phyloP scores from a whole-genome alignment of 306 rosid genomes.

The Mimosa bimucronata region DNA sequence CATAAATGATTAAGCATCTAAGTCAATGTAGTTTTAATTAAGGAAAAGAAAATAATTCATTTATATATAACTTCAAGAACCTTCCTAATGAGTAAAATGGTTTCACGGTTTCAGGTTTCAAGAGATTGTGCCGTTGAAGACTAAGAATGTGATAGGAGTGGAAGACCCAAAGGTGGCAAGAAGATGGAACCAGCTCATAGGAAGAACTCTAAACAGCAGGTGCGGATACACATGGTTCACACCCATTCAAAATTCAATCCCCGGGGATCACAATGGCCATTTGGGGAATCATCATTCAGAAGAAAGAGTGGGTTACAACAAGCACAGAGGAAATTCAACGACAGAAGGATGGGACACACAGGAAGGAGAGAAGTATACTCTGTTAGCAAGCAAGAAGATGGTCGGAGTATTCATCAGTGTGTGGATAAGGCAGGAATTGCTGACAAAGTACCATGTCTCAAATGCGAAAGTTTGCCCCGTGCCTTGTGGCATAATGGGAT shows the following conservation, averaged over 20 bases:
- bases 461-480: conserved; percentile 82
- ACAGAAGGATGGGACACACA: conserved; percentile 31
- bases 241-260: conserved; percentile 45
- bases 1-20: conserved; percentile 2
- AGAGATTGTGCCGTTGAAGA: conserved; percentile 88
- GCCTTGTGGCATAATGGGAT: conserved; percentile 99
- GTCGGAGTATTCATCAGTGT: conserved; percentile 91
- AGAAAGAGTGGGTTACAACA: conserved; percentile 29
- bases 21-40: neutral
- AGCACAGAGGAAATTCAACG: conserved; percentile 16
- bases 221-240: conserved; percentile 62
- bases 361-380: conserved; percentile 50
- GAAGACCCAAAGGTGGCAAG: conserved; percentile 77
- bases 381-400: conserved; percentile 90
- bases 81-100: neutral
- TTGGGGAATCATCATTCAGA: conserved; percentile 28
- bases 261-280: conserved; percentile 43
- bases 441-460: conserved; percentile 59
- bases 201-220: conserved; percentile 61
- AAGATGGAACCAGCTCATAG: conserved; percentile 83
- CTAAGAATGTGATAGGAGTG: conserved; percentile 78
- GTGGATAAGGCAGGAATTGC: conserved; percentile 71
- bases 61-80: neutral
- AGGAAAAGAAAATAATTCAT: neutral
- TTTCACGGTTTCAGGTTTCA: conserved; percentile 62